Evolutionary conservation across 441 rosid species (phyloP), one percentile per base, ranked within the genome.

Genomic region (Mallotus repandus): DNA sequence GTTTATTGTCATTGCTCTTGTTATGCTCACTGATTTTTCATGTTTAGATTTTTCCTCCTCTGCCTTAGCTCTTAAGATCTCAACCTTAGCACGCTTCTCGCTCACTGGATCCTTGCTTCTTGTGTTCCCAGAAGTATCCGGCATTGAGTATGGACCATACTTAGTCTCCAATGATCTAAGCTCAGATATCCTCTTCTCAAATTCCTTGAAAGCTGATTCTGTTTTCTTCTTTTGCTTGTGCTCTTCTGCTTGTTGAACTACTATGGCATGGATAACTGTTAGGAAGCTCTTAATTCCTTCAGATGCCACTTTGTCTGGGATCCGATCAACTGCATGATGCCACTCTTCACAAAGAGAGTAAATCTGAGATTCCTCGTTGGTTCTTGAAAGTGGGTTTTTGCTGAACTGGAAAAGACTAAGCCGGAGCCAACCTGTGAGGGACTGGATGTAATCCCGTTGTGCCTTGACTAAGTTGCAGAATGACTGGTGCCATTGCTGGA

Each of bases 271-370:
- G 70, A 94, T 86, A 13, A 89, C 95, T 0, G 87, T 81, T 45
- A 91, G 66, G 79, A 94, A 89, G 82, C 96, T 91, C 71, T 89
- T 92, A 81, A 94, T 92, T 70, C 96, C 98, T 85, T 94, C 97
- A 0, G 97, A 89, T 79, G 97, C 97, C 65, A 94, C 97, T 81
- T 88, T 92, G 81, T 92, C 97, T 4, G 97, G 99, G 75, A 91
- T 87, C 66, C 93, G 77, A 76, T 92, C 97, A 4, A 92, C 72
- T 9, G 96, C 97, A 55, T 83, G 89, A 54, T 91, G 91, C 97
- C 97, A 94, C 45, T 92, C 94, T 81, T 92, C 97, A 8, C 97
- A 87, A 35, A 94, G 85, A 15, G 88, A 82, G 88, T 94, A 94
- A 45, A 94, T 89, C 76, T 79, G 87, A 5, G 94, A 91, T 82